A percentile compares a stretch with the other conserved stretches of the same genome.
phyloP scores from a whole-genome alignment of 345 rosid genomes.

The Pseudoturritis turrita region DNA sequence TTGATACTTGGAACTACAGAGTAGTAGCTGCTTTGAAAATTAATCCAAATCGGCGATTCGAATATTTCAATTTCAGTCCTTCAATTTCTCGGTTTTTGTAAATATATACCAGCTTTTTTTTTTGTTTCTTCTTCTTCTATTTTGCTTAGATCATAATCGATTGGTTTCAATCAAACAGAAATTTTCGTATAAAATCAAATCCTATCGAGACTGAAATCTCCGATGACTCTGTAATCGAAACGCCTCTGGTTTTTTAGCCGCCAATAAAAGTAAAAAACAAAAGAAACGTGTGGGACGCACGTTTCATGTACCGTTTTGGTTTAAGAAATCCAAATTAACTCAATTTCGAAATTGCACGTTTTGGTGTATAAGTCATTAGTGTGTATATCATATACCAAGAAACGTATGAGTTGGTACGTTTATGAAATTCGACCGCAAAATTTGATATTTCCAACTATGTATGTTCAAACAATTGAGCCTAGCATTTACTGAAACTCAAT shows the following conservation, averaged over 20 bases:
- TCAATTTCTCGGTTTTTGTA: conserved; percentile 3
- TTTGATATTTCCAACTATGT: not conserved
- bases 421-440: not conserved
- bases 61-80: not conserved
- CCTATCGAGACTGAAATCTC: not conserved
- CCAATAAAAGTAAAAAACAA: not conserved
- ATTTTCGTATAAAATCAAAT: not conserved
- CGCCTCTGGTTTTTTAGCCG: not conserved
- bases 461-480: not conserved
- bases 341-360: conserved; percentile 16
- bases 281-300: conserved; percentile 18
- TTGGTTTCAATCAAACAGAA: not conserved
- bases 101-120: not conserved
- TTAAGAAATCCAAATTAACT: not conserved
- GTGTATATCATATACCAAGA: not conserved
- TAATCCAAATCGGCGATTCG: not conserved
- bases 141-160: not conserved
- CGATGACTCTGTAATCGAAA: conserved; percentile 1
- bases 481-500: no score
- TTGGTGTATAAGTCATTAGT: not conserved
- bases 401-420: not conserved
- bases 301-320: conserved; percentile 15
- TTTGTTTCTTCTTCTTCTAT: no score
- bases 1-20: conserved; percentile 24
- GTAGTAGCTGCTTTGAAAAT: not conserved